Evolutionary conservation across 2,329 filamentous ascomycete genomes (phyloP), one percentile per base, ranked within the genome.

Genomic region (Pseudocercospora vitis): DNA sequence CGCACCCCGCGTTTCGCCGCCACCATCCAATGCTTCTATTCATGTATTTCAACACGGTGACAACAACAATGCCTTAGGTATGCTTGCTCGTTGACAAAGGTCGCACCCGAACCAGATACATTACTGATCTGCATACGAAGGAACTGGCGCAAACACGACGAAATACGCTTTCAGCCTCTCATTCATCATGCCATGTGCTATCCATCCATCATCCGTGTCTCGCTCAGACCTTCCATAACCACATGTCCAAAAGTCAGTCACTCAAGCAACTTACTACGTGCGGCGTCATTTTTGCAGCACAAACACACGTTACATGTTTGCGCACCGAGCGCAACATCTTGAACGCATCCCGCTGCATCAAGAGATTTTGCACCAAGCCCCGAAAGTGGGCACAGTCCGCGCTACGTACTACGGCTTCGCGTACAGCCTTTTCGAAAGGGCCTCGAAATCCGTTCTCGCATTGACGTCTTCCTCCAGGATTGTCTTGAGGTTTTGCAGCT

Each of bases 401-500:
- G 5, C n/a, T 16, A 14, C 42, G 19, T 21, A 4, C 42, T 45
- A 45, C 29, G 42, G 42, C 12, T 47, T 40, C 24, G 39, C 47
- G 14, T 58, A 53, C 53, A 68, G 56, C 52, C 60, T 60, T 44
- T 52, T 48, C 11, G 61, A 59, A 45, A 73, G 58, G 7, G 62
- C 63, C n/a, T 59, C 57, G 8, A 76, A 66, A 56, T 91, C 83
- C 1, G 84, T 79, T 18, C 83, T 78, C 0, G 88, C 82, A 18
- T 78, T 79, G 0, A 84, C 82, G 50, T 90, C 84, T 8, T 79
- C 76, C 46, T 84, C 79, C 19, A 90, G 78, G 11, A 92, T 85
- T 32, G 81, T 78, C 48, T 81, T 79, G 57, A 96, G 81, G 23
- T 94, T 82, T 51, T 81, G 78, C 81, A 94, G 86, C 66, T 95